Evolutionary conservation across 495 filamentous ascomycete genomes (phyloP).

Genomic region (Penicillium lagena): DNA sequence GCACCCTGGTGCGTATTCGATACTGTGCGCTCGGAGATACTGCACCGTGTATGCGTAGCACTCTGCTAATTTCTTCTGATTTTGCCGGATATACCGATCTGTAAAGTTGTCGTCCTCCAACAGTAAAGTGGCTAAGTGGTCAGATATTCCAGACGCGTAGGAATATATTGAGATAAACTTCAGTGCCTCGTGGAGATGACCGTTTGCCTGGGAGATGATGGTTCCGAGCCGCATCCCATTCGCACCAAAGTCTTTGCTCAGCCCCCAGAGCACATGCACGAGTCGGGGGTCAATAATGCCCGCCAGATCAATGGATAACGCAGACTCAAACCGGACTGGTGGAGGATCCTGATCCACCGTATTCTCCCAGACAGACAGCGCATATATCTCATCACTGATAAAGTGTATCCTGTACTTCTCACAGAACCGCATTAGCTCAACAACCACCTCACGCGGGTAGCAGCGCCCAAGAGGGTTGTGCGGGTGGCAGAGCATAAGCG

Average conservation of each 20-base stretch:
- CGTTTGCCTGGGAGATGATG: conserved; percentile 43
- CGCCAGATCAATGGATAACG: conserved; percentile 39
- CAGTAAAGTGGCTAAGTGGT: conserved; percentile 36
- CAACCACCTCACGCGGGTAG: conserved; percentile 43
- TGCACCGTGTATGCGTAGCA: conserved; percentile 26
- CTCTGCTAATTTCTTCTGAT: conserved; percentile 27
- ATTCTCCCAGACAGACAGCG: conserved; percentile 44
- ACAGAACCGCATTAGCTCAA: conserved; percentile 45
- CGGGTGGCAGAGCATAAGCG: conserved; percentile 52
- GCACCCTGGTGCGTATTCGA: conserved; percentile 31
- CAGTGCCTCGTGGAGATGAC: conserved; percentile 32
- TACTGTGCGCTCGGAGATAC: conserved; percentile 29
- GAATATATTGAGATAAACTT: conserved; percentile 34
- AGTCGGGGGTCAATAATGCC: conserved; percentile 42
- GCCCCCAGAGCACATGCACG: conserved; percentile 56
- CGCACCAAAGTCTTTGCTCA: conserved; percentile 55
- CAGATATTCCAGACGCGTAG: conserved; percentile 36
- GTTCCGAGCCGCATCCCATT: conserved; percentile 50
- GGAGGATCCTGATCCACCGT: conserved; percentile 14
- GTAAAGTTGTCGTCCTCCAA: conserved; percentile 44
- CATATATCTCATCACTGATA: conserved; percentile 61
- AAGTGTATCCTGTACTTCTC: conserved; percentile 49
- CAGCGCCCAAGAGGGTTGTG: conserved; percentile 57
- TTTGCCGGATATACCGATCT: conserved; percentile 35
- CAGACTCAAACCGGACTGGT: conserved; percentile 42